Base-by-base conservation (phyloP, 164 flowering plant species). In the Vitis rupestris region DNA sequence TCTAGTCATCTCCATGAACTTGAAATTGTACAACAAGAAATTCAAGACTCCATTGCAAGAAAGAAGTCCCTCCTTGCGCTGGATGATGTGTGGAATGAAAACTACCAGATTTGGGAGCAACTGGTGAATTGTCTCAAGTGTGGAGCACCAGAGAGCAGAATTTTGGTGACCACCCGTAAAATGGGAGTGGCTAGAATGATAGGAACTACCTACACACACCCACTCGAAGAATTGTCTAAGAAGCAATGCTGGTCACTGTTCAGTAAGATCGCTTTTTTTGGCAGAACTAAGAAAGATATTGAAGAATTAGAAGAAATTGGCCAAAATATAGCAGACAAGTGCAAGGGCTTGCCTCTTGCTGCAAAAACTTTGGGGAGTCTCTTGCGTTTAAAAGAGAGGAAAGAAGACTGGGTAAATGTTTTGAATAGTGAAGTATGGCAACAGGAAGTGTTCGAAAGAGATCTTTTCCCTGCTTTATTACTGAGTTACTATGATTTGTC, bases 1-100 rank as follows among this genome's bases (percentile, higher is more conserved):
- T 31, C 44, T 31, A 31, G 44, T 31, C 44, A 31, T 31, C 44
- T 31, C 44, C 44, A 31, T 31, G 44, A 31, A 31, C 44, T 31
- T 31, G 44, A 31, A 31, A 31, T 31, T 31, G 0, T 31, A 31
- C 44, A 31, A 31, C 44, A 3, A 31, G 44, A 31, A 31, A 53
- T 31, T 68, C 27, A 37, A 65, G 19, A 52, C 47, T 61, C 4
- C 56, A 1, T 44, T 49, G 11, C 49, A 61, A 71, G 62, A 5
- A 75, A 66, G 48, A 51, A 57, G 10, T 60, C 37, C 13, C 49
- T 60, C 13, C 49, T 60, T 60, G 63, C 37, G 13, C 17, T 31
- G 3, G 48, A 60, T 60, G 63, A 31, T 7, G 49, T 60, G 8
- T 60, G 63, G 49, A 10, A 13, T 13, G 44, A 10, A n/a, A 4